These are phyloP conservation scores for Solanum hybrid DNA, from an alignment of 305 asterid species.

Conservation along the genomic window DNA sequence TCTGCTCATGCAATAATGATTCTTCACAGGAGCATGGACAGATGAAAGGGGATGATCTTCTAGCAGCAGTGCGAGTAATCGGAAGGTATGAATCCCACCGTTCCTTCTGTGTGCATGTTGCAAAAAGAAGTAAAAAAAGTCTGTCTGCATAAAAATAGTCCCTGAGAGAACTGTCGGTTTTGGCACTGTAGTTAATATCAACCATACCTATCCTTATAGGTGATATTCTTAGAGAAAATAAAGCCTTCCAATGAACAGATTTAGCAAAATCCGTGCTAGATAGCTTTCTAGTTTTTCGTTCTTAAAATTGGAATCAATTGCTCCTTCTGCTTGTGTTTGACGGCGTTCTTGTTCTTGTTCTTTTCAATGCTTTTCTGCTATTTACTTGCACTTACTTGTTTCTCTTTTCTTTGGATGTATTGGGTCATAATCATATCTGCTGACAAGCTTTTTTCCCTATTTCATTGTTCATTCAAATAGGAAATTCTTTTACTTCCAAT, in stretches of 20 bases:
- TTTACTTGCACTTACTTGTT: not conserved
- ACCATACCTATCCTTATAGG: not conserved
- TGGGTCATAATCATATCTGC: not conserved
- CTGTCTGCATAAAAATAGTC: not conserved
- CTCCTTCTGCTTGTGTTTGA: not conserved
- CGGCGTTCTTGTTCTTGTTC: not conserved
- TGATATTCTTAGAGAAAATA: not conserved
- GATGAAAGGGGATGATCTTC: constrained; percentile 80
- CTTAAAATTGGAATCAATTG: not conserved
- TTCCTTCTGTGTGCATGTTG: not conserved
- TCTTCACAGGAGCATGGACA: constrained; percentile 60
- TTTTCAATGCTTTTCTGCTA: not conserved
- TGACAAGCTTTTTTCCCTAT: not conserved
- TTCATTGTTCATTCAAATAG: not conserved
- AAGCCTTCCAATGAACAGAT: not conserved
- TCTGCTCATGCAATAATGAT: constrained; percentile 17
- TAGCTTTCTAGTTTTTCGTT: not conserved
- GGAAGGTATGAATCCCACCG: constrained; percentile 51
- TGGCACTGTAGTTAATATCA: not conserved
- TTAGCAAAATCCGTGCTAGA: not conserved
- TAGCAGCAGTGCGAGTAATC: constrained; percentile 79
- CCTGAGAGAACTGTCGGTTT: not conserved
- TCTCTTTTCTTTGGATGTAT: not conserved
- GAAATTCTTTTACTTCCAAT: not conserved
- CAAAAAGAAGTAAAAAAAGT: not conserved